Evolutionary conservation across 106 monocot species (phyloP).

Genomic region (Chionographis japonica): DNA sequence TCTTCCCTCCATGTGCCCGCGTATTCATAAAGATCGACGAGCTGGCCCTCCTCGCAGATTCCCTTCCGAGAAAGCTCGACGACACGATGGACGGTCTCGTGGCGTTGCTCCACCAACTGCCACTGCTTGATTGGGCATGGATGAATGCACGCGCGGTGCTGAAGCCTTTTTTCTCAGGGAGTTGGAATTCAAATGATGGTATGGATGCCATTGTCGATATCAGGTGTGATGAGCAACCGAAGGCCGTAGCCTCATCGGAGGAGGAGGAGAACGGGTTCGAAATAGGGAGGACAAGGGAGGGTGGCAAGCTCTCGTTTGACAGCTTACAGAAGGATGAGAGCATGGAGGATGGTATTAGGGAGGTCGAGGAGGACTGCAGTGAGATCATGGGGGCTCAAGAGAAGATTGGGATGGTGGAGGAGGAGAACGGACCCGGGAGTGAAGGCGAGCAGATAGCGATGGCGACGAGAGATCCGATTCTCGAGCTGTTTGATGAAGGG

Average conservation of each 20-base stretch:
- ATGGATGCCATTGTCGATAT: slow-evolving; percentile 16
- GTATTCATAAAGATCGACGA: slow-evolving; percentile 21
- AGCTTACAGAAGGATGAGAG: not conserved
- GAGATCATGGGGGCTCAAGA: slow-evolving; percentile 9
- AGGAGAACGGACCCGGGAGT: not conserved
- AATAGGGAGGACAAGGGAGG: not conserved
- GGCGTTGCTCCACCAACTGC: not conserved
- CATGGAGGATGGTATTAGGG: slow-evolving; percentile 12
- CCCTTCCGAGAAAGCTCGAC: slow-evolving; percentile 17
- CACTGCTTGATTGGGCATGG: not conserved
- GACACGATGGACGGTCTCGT: slow-evolving; percentile 3
- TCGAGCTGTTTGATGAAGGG: slow-evolving; percentile 27
- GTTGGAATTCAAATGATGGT: not conserved
- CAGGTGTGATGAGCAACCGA: slow-evolving; percentile 9
- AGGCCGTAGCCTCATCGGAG: not conserved
- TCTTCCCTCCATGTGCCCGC: slow-evolving; percentile 14
- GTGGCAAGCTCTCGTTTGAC: not conserved
- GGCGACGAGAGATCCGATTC: not conserved
- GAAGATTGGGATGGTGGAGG: slow-evolving; percentile 11
- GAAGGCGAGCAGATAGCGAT: not conserved
- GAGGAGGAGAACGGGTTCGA: not conserved
- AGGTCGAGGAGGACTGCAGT: slow-evolving; percentile 22
- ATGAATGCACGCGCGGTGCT: not conserved
- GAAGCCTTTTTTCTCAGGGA: not conserved
- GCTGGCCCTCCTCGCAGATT: slow-evolving; percentile 17